These are phyloP conservation scores for Nigrospora osmanthi DNA, from an alignment of 2,329 filamentous ascomycete genomes.

Conservation along the genomic window DNA sequence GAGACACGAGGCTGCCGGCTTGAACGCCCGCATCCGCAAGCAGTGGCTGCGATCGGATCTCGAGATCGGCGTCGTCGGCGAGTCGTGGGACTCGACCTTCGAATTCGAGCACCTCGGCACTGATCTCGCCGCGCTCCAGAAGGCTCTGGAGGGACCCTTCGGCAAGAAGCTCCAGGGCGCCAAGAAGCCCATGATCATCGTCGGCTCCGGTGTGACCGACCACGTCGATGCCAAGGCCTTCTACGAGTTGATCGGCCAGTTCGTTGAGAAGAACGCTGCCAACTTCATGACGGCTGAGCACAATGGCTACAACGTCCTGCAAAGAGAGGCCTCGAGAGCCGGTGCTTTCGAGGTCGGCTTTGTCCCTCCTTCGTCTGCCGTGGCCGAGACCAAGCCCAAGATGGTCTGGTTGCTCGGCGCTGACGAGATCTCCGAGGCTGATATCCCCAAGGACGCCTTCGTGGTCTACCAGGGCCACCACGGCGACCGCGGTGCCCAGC, in stretches of 20 bases:
- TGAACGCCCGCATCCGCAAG: slow-evolving; percentile 96
- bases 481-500: slow-evolving; percentile 84
- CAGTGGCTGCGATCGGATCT: slow-evolving; percentile 95
- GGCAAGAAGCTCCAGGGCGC: slow-evolving; percentile 86
- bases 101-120: slow-evolving; percentile 86
- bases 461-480: slow-evolving; percentile 98
- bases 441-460: slow-evolving; percentile 93
- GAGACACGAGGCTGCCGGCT: slow-evolving; percentile 85
- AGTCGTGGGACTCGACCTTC: slow-evolving; percentile 89
- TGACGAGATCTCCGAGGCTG: slow-evolving; percentile 76
- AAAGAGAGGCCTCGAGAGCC: slow-evolving; percentile 83
- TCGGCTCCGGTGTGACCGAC: slow-evolving; percentile 87
- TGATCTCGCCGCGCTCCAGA: slow-evolving; percentile 74
- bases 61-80: slow-evolving; percentile 84
- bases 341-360: slow-evolving; percentile 97
- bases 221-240: slow-evolving; percentile 86
- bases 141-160: slow-evolving; percentile 76
- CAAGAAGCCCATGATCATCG: slow-evolving; percentile 92
- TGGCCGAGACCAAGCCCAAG: slow-evolving; percentile 82
- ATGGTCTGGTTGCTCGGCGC: slow-evolving; percentile 95
- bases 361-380: slow-evolving; percentile 71
- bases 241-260: slow-evolving; percentile 82
- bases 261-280: slow-evolving; percentile 85
- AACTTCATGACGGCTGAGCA: slow-evolving; percentile 87
- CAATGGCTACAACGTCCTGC: slow-evolving; percentile 96